Evolutionary conservation across 257 asterid species (phyloP).

Genomic region (Euphrasia confusa): DNA sequence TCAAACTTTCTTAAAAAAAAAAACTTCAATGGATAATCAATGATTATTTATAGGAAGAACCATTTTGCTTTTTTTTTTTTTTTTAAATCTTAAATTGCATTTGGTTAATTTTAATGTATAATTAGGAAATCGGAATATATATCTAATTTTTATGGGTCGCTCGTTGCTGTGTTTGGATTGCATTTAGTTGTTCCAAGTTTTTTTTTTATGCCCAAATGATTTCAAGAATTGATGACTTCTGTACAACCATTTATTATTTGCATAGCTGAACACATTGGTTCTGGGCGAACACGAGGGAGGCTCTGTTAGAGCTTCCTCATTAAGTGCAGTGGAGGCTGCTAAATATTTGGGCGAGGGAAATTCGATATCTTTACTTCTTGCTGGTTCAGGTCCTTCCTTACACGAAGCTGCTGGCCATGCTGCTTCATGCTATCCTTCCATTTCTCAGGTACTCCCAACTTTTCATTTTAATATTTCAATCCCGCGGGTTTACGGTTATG

Average conservation of each 20-base stretch:
- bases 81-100: not conserved
- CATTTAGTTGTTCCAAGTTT: slow-evolving; percentile 6
- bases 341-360: slow-evolving; percentile 57
- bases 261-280: slow-evolving; percentile 77
- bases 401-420: slow-evolving; percentile 76
- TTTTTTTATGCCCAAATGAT: slow-evolving; percentile 9
- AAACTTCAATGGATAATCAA: not conserved
- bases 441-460: slow-evolving; percentile 53
- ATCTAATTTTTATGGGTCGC: not conserved
- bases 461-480: not conserved
- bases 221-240: not conserved
- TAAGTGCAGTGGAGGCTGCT: slow-evolving; percentile 89
- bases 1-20: not conserved
- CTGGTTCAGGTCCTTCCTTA: slow-evolving; percentile 83
- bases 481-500: not conserved
- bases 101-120: not conserved
- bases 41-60: not conserved
- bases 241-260: slow-evolving; percentile 5
- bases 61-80: not conserved
- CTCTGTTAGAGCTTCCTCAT: slow-evolving; percentile 52
- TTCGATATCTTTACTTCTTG: slow-evolving; percentile 62
- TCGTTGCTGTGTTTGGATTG: slow-evolving; percentile 9
- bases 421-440: slow-evolving; percentile 65
- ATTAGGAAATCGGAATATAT: not conserved
- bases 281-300: slow-evolving; percentile 85